Conservation (phyloP, 768 basidiomycete genomes). For the Clitopilus hobsonii region DNA sequence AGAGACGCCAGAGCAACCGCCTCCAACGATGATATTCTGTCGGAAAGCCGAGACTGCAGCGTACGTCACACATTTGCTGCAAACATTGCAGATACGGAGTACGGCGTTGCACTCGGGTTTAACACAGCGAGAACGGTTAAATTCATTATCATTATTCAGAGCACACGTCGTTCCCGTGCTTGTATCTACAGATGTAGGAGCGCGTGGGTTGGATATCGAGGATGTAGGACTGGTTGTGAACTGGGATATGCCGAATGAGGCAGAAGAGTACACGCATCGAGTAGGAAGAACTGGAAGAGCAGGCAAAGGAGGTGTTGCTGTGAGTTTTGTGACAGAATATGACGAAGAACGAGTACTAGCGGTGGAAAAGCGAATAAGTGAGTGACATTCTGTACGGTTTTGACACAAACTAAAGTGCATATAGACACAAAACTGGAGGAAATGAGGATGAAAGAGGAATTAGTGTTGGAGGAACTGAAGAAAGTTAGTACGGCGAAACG, state of each 20-base stretch:
- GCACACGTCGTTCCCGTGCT: slow-evolving; percentile 85
- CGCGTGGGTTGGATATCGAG: slow-evolving; percentile 92
- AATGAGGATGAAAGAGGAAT: slow-evolving; percentile 71
- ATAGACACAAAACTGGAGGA: slow-evolving; percentile 73
- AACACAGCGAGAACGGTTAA: slow-evolving; percentile 84
- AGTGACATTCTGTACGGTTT: slow-evolving; percentile 21
- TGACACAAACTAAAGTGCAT: background rate
- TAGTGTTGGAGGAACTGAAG: slow-evolving; percentile 83
- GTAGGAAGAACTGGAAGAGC: slow-evolving; percentile 92
- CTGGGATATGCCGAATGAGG: slow-evolving; percentile 88
- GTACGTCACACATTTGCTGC: slow-evolving; percentile 77
- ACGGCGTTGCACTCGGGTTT: slow-evolving; percentile 91
- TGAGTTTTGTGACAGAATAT: slow-evolving; percentile 92
- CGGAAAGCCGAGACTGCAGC: slow-evolving; percentile 83
- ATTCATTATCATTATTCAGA: slow-evolving; percentile 82
- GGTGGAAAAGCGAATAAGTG: slow-evolving; percentile 87
- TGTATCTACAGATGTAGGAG: slow-evolving; percentile 92
- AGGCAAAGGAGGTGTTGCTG: slow-evolving; percentile 82
- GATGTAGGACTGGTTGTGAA: slow-evolving; percentile 96
- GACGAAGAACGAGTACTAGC: slow-evolving; percentile 81
- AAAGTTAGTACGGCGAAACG: slow-evolving; percentile 90
- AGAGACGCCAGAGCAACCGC: slow-evolving; percentile 66
- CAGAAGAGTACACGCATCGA: slow-evolving; percentile 95
- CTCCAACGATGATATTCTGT: slow-evolving; percentile 96
- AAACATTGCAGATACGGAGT: slow-evolving; percentile 75